Base-by-base conservation (phyloP, 176 grass and related monocot genomes). In the Triticum dicoccoides region DNA sequence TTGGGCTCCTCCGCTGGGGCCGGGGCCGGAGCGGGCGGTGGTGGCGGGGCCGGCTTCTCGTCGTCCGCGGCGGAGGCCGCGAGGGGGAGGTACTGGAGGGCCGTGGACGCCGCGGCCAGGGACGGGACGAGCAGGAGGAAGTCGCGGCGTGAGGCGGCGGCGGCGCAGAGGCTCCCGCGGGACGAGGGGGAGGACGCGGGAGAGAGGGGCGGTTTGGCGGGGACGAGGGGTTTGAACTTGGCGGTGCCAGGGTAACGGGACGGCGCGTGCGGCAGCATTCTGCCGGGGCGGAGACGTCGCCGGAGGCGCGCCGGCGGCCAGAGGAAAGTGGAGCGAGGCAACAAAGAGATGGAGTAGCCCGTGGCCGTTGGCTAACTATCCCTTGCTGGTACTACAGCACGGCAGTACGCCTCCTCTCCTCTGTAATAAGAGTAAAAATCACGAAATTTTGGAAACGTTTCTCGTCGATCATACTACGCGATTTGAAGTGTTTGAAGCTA, bases 111-210 rank as follows among this genome's bases (percentile, higher is more conserved):
- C 11, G 90, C 85, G 21, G 89, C 90, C 27, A 94, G 80, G 45
- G 92, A 93, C 13, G 94, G 93, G 65, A 92, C 69, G 61, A 95
- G 92, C 59, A 98, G 76, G 39, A 98, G 87, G 39, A 96, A 81
- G 67, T 87, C 72, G 69, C 95, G 91, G 51, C 96, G 89, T 5
- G 75, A 73, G 11, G 87, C 80, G 30, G 80, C 87, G 17, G 71
- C 82, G 9, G 77, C 38, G 67, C 71, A 71, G 78, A 89, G 15
- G 44, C 15, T 30, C 15, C 79, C 75, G 32, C 87, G 88, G 61
- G 89, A 56, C 25, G 89, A 65, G 8, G 89, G 51, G 8, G 89
- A 59, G 51, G 80, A 25, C 54, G 86, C 5, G 44, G 86, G 38
- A 25, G 77, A 9, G 65, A 51, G 76, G 2, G 68, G 67, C 65